These are phyloP conservation scores for Tetrahymena malaccensis DNA, from an alignment of 73 alveolate genomes.

Conservation along the genomic window DNA sequence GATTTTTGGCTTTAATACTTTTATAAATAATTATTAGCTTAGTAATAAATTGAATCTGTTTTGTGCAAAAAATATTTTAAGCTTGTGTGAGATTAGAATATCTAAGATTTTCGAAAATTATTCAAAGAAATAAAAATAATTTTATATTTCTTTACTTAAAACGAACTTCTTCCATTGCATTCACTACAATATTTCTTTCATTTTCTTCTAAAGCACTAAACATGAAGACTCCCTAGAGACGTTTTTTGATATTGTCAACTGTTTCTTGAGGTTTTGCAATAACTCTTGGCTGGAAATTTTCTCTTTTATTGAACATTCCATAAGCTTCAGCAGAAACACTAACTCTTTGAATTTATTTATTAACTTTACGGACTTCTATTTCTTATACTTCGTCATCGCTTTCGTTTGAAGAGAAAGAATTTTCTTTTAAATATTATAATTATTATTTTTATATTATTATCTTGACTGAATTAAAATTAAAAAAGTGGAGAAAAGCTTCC, in stretches of 20 bases:
- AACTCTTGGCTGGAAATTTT: conserved; percentile 53
- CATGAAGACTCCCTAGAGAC: conserved; percentile 47
- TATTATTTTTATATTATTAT: background rate
- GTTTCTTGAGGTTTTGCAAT: conserved; percentile 52
- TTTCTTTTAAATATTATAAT: background rate
- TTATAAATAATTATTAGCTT: too few relatives aligned
- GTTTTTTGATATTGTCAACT: conserved; percentile 52
- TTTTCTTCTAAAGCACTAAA: conserved; percentile 56
- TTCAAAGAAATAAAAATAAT: background rate
- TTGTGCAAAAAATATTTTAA: background rate
- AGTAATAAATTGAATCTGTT: background rate
- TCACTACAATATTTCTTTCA: conserved; percentile 51
- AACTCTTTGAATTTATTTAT: conserved; percentile 18
- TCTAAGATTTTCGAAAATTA: background rate
- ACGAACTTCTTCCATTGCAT: conserved; percentile 66
- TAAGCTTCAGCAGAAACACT: conserved; percentile 71
- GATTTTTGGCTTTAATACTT: too few relatives aligned
- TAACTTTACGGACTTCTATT: conserved; percentile 8
- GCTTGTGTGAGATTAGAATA: background rate
- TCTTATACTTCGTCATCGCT: conserved; percentile 19
- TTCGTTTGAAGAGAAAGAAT: conserved; percentile 6
- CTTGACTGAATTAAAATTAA: background rate
- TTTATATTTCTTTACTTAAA: background rate
- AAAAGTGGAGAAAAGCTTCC: background rate
- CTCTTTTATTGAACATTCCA: conserved; percentile 56